Evolutionary conservation across 345 rosid genomes (phyloP), one percentile per base, ranked within the genome.

Genomic region (Limnanthes douglasii): DNA sequence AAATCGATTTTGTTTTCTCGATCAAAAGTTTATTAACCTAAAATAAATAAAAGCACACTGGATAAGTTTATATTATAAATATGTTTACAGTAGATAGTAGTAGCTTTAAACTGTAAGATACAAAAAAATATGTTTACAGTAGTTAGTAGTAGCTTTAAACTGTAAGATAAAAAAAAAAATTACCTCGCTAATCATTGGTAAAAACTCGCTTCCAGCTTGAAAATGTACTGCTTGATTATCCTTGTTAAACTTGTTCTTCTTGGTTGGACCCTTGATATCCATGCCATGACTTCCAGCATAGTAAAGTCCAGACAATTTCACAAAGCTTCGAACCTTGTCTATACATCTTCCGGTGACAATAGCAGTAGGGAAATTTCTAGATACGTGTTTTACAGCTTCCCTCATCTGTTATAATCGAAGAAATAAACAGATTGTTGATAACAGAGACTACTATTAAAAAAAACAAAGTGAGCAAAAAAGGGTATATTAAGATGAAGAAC

Each of bases 201-300:
- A 54, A 29, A 65, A 90, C 52, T 90, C 80, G 15, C 75, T 77
- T 12, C 92, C 98, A 18, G 98, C 79, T 37, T 84, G 98, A 55
- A 64, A 90, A 15, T 62, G 63, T 6, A 84, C 66, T 8, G 57
- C 56, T 44, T 68, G 44, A 13, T 51, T 50, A 26, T 54, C 83
- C 65, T 66, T 77, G 35, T 58, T 58, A 64, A 69, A 39, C 40
- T 43, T 50, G 20, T 27, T 19, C 16, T 50, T 62, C 42, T 55
- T 69, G 1, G 92, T 62, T 42, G 98, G 97, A 3, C 95, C 95
- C 56, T 65, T 75, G 26, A 90, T 90, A 65, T 90, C 98, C 98
- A 90, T 90, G 15, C 98, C 98, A 59, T 90, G 98, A 63, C 98
- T 90, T 22, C 92, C 95, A 0, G 98, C 98, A 43, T 90, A 90